Evolutionary conservation across 768 basidiomycete genomes (phyloP).

Genomic region (Lactifluus hygrophoroides): DNA sequence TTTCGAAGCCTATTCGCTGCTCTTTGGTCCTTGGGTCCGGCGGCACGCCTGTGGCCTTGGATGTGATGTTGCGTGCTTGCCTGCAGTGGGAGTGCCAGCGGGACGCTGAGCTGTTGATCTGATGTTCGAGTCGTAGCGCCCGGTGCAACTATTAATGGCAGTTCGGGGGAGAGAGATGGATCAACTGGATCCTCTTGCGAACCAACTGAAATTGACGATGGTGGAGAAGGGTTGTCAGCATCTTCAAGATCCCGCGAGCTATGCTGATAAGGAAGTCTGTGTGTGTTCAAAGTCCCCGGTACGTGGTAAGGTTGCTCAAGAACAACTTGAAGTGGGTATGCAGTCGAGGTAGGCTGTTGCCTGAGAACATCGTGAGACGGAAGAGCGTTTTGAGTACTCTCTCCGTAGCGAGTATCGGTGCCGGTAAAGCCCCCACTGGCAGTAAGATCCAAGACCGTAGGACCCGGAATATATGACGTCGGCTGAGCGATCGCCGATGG

Average conservation of each 20-base stretch:
- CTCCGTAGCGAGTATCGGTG: background rate
- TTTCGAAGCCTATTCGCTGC: conserved; percentile 1
- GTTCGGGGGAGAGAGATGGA: background rate
- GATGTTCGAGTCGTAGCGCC: background rate
- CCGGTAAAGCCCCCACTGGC: background rate
- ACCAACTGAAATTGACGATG: background rate
- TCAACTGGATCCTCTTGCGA: background rate
- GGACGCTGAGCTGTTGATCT: too few species aligned
- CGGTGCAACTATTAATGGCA: background rate
- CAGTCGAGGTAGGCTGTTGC: background rate
- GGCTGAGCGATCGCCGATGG: too few species aligned
- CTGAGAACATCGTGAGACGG: background rate
- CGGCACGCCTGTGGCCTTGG: background rate
- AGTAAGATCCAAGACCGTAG: background rate
- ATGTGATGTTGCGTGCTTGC: background rate
- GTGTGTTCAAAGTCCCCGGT: background rate
- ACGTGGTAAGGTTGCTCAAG: background rate
- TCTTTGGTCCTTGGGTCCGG: background rate
- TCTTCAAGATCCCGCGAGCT: background rate
- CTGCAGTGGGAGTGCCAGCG: background rate
- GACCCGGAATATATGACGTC: background rate
- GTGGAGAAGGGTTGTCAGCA: background rate
- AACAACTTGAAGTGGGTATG: background rate
- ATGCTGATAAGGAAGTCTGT: too few species aligned
- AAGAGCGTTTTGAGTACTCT: background rate